phyloP scores from a whole-genome alignment of 2,329 filamentous ascomycete species.

The Calonectria pteridis region DNA sequence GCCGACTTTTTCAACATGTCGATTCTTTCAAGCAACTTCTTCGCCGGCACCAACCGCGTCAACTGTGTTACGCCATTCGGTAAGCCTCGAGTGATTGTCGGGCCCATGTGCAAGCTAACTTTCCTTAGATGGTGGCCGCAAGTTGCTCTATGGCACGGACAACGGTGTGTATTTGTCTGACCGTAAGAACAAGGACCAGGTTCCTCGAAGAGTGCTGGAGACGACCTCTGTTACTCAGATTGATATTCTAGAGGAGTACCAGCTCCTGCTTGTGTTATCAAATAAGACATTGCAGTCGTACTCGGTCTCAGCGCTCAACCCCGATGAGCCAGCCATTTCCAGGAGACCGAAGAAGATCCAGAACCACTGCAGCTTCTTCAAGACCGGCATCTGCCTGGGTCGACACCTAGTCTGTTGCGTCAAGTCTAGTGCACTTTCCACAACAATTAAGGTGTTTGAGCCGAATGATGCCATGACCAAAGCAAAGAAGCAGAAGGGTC shows the following conservation, averaged over 20 bases:
- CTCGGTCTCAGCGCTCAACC: constrained; percentile 86
- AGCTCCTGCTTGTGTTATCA: constrained; percentile 88
- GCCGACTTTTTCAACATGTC: constrained; percentile 90
- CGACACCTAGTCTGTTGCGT: constrained; percentile 96
- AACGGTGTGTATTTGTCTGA: constrained; percentile 94
- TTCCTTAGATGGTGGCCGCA: constrained; percentile 85
- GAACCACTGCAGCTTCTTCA: constrained; percentile 98
- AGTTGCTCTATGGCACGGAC: constrained; percentile 94
- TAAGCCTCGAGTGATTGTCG: constrained; percentile 58
- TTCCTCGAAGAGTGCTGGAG: constrained; percentile 87
- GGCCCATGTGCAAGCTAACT: constrained; percentile 30
- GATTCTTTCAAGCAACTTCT: constrained; percentile 70
- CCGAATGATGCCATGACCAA: constrained; percentile 95
- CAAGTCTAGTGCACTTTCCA: constrained; percentile 92
- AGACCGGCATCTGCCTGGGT: constrained; percentile 93
- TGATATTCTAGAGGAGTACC: constrained; percentile 95
- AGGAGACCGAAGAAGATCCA: constrained; percentile 96
- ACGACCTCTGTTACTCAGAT: constrained; percentile 91
- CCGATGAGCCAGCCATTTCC: constrained; percentile 81
- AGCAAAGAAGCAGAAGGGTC: constrained; percentile 94
- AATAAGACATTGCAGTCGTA: constrained; percentile 96
- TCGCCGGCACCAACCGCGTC: constrained; percentile 80
- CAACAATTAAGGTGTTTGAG: constrained; percentile 99
- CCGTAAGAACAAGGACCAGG: constrained; percentile 86
- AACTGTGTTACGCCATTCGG: constrained; percentile 95